Base-by-base conservation (phyloP, 495 filamentous ascomycete species). In the Penicillium longicatenatum region DNA sequence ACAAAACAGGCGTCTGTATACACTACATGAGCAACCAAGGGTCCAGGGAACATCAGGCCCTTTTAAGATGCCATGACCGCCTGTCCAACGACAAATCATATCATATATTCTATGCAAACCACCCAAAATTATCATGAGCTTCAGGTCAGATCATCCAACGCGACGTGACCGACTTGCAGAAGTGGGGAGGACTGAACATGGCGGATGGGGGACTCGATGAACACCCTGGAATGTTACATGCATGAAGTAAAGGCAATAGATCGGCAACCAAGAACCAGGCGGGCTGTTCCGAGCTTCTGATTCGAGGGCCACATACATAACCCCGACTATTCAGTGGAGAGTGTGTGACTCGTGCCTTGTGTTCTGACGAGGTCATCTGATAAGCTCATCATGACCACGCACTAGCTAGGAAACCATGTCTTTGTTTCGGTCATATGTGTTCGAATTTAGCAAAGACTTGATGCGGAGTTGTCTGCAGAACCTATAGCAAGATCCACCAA, bases 361-460 rank as follows among this genome's bases (percentile, higher is more conserved):
- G 21, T 30, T 17, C 47, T 57, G 55, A 58, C 55, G 21, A 9
- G 58, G 52, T 60, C 58, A 60, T 55, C 45, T 46, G 58, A 45
- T 51, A 21, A 31, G 10, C 31, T 51, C 42, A 37, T 37, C 52
- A 47, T n/a, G 21, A 42, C 31, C 12, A 10, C 31, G 31, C 12
- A 14, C 3, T 9, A 12, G 10, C 29, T 33, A n/a, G 58, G 30
- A 58, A 35, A 6, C 31, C 31, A 35, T 35, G 31, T 33, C 31
- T 9, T 26, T 2, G 2, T 6, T 26, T 26, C 26, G 7, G 26
- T 26, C 26, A 26, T 26, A 26, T 2, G 26, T 26, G 26, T 26
- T 26, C 26, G 26, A 2, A 35, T 35, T 3, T 35, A 35, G 10
- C 8, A 35, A 11, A 35, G 31, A 35, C 16, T n/a, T 39, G 4